Evolutionary conservation across 345 rosid species (phyloP).

Genomic region (Heritiera littoralis): DNA sequence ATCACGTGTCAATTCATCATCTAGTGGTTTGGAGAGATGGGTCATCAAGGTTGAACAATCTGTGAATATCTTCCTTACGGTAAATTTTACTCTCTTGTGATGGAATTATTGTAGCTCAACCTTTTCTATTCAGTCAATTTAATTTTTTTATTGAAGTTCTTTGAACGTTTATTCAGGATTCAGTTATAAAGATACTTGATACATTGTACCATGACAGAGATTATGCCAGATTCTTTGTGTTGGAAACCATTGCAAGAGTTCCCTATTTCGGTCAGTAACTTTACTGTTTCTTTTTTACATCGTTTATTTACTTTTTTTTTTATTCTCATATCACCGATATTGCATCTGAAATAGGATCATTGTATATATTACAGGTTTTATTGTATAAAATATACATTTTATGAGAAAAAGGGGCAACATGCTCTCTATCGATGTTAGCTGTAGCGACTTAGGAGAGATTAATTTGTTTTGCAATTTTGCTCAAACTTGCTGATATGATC

Average conservation of each 20-base stretch:
- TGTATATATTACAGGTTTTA: neutral
- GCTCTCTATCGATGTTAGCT: neutral
- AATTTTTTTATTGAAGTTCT: conserved; percentile 12
- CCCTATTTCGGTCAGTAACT: conserved; percentile 83
- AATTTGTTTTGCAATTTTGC: neutral
- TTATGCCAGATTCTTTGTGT: conserved; percentile 90
- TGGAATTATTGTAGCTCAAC: neutral
- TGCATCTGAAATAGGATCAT: neutral
- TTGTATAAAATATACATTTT: neutral
- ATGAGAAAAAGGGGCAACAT: neutral
- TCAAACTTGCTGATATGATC: neutral
- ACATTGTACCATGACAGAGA: conserved; percentile 73
- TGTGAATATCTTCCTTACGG: conserved; percentile 82
- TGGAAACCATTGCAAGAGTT: conserved; percentile 97
- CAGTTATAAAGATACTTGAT: conserved; percentile 89
- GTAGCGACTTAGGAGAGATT: neutral
- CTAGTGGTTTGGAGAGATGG: conserved; percentile 52
- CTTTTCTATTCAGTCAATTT: neutral
- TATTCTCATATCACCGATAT: neutral
- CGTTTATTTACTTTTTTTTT: neutral
- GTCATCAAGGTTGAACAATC: conserved; percentile 74
- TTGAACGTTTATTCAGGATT: conserved; percentile 49
- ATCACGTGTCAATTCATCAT: conserved; percentile 32
- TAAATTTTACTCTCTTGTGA: conserved; percentile 27
- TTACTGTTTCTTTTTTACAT: conserved; percentile 1